A percentile compares a stretch with the other conserved stretches of the same genome.
phyloP scores from a whole-genome alignment of 192 early-diverging fungal genomes.

The Paraglomus brasilianum region DNA sequence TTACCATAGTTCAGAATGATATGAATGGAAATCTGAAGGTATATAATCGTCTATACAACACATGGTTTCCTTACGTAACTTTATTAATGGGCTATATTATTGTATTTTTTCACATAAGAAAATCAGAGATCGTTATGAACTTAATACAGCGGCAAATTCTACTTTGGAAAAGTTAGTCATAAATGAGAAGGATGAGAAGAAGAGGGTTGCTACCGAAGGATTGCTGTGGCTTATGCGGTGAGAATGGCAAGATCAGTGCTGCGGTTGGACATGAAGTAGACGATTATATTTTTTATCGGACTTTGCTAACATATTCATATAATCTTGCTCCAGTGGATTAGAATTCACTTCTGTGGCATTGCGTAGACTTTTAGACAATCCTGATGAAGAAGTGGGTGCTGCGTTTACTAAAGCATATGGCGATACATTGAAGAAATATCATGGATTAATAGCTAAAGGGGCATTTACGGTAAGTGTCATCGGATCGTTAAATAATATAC shows the following conservation, averaged over 20 bases:
- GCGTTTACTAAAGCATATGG: conserved; percentile 77
- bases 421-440: conserved; percentile 66
- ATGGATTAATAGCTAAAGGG: conserved; percentile 65
- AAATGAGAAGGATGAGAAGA: conserved; percentile 74
- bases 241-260: conserved; percentile 12
- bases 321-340: conserved; percentile 54
- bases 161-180: conserved; percentile 84
- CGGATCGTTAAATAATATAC: not conserved
- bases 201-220: conserved; percentile 84
- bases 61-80: not conserved
- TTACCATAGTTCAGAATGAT: conserved; percentile 85
- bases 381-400: conserved; percentile 59
- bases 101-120: conserved; percentile 52
- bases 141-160: conserved; percentile 62
- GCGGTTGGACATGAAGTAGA: not conserved
- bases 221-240: conserved; percentile 92
- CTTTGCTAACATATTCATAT: not conserved
- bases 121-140: conserved; percentile 71
- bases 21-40: conserved; percentile 91
- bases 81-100: conserved; percentile 3
- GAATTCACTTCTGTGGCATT: conserved; percentile 76
- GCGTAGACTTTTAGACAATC: conserved; percentile 54
- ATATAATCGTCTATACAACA: conserved; percentile 12
- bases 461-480: conserved; percentile 58
- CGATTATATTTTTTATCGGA: not conserved